phyloP scores from a whole-genome alignment of 768 basidiomycete genomes.

The Termitomyces sp. region DNA sequence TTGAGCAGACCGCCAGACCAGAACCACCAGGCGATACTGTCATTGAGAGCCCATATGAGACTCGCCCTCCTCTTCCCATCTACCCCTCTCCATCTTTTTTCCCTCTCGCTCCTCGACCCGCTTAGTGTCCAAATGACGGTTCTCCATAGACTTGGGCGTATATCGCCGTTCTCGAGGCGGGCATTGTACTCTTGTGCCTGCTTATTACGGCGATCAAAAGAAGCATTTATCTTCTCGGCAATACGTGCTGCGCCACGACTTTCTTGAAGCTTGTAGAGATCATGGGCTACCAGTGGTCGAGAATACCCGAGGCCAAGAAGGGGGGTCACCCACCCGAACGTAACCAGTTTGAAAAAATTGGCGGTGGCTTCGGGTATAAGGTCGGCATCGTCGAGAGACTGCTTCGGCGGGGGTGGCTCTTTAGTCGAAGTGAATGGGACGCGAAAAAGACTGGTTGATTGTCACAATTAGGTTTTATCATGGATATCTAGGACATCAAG shows the following conservation, averaged over 20 bases:
- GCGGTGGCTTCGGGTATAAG: conserved; percentile 69
- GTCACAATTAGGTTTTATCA: not conserved
- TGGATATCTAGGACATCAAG: not conserved
- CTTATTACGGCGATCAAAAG: conserved; percentile 56
- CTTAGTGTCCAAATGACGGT: conserved; percentile 59
- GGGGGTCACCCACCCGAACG: conserved; percentile 75
- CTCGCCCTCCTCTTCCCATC: conserved; percentile 65
- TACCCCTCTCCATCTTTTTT: conserved; percentile 61
- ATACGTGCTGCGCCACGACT: conserved; percentile 56
- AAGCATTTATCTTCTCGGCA: conserved; percentile 58
- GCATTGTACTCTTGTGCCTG: conserved; percentile 70
- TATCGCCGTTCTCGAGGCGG: conserved; percentile 61
- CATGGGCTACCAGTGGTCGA: conserved; percentile 75
- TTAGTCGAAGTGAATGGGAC: conserved; percentile 40
- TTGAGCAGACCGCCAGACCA: conserved; percentile 67
- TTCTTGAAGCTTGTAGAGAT: conserved; percentile 77
- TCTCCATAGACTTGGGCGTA: conserved; percentile 51
- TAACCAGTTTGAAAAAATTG: conserved; percentile 52
- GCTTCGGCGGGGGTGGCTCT: conserved; percentile 40
- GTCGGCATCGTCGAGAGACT: conserved; percentile 56
- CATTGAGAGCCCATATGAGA: conserved; percentile 67
- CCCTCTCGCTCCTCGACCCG: conserved; percentile 49
- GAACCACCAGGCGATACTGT: conserved; percentile 74
- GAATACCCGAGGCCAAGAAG: conserved; percentile 74
- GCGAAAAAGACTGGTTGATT: conserved; percentile 23